Evolutionary conservation across 2,329 filamentous ascomycete species (phyloP), one percentile per base, ranked within the genome.

Genomic region (Penicillium sp.): DNA sequence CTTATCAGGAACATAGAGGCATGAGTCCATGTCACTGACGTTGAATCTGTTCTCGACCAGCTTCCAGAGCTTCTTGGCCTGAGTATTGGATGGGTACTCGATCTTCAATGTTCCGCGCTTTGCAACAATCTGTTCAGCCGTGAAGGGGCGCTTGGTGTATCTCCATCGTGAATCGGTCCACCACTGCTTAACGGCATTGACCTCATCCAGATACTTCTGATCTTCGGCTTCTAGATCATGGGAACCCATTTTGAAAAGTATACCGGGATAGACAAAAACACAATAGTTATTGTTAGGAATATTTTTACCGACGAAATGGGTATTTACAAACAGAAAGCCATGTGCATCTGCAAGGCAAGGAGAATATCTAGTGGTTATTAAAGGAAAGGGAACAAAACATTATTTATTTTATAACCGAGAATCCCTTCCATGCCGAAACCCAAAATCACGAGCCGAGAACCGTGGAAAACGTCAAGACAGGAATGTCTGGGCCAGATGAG

Each of bases 51-150:
- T 77, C 79, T 99, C 94, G 35, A 99, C 80, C 61, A 92, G 92
- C 42, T 82, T 82, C 92, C 92, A 99, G 52, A 97, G 81, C 84
- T 99, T 99, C 83, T 97, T 97, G 48, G 89, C 83, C 77, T 92
- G 87, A 18, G 79, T 79, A 73, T 95, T 96, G 78, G 92, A 94
- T 20, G 94, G 88, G 72, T 97, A 97, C 61, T 95, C 83, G 66
- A 97, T 88, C 76, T 88, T 90, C 66, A 99, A 79, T 68, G 89
- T 92, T 57, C 94, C 94, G 69, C 94, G 83, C 84, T 99, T 99
- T 52, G 90, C 87, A 62, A 96, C 94, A 69, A 99, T 97, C 78
- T 96, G 90, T 81, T 97, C 94, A 30, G 94, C 91, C 3, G 92
- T 96, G 74, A 94, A 99, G 23, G 94, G 87, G 58, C 94, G 84